Conservation (phyloP, 352 stramenopile genomes). For the Pythium phragmiticola region DNA sequence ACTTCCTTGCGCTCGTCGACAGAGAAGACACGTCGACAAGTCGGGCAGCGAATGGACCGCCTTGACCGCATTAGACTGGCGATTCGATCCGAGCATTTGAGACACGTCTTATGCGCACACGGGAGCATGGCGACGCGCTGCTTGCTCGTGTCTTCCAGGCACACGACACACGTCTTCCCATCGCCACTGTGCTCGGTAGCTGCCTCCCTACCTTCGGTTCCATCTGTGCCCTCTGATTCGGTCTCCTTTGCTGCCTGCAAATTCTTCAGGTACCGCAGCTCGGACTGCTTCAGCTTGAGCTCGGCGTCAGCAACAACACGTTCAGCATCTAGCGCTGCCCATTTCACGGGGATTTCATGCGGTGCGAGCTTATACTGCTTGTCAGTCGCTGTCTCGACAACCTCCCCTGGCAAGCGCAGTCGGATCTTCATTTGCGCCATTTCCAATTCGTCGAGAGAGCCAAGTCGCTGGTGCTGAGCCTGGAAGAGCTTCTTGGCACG, state of each 20-base stretch:
- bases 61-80: slow-evolving; percentile 26
- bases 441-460: slow-evolving; percentile 66
- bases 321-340: slow-evolving; percentile 44
- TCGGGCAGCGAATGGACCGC: slow-evolving; percentile 49
- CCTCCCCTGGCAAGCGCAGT: slow-evolving; percentile 43
- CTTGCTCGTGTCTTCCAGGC: slow-evolving; percentile 61
- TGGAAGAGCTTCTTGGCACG: slow-evolving; percentile 66
- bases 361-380: slow-evolving; percentile 57
- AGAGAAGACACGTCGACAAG: slow-evolving; percentile 39
- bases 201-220: neutral
- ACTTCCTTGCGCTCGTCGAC: slow-evolving; percentile 17
- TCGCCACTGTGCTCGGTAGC: neutral
- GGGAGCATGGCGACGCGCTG: slow-evolving; percentile 71
- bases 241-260: slow-evolving; percentile 30
- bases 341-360: slow-evolving; percentile 42
- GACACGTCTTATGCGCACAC: slow-evolving; percentile 88
- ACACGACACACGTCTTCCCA: slow-evolving; percentile 65
- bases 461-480: slow-evolving; percentile 66
- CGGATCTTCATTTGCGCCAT: slow-evolving; percentile 78
- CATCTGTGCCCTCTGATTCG: neutral
- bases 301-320: slow-evolving; percentile 38
- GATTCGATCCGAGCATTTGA: slow-evolving; percentile 42
- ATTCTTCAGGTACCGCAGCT: slow-evolving; percentile 63
- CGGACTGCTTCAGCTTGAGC: slow-evolving; percentile 47
- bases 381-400: slow-evolving; percentile 36